Conservation (phyloP, 257 asterid genomes). For the Apocynum venetum region DNA sequence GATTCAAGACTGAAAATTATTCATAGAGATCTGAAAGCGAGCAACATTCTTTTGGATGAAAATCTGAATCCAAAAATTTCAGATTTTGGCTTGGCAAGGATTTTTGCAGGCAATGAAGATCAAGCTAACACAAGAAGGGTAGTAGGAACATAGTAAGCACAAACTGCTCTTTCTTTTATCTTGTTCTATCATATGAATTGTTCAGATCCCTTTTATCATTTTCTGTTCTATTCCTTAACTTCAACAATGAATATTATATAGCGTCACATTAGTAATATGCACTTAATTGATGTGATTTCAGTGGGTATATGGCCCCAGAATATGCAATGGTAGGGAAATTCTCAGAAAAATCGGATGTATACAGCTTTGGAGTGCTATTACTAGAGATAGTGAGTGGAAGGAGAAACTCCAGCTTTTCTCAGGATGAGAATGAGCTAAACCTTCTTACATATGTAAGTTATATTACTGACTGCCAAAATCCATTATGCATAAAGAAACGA, state of each 20-base stretch:
- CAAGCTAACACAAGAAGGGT: slow-evolving; percentile 47
- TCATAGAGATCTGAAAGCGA: slow-evolving; percentile 51
- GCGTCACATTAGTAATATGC: no score
- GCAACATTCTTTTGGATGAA: slow-evolving; percentile 46
- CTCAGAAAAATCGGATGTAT: slow-evolving; percentile 67
- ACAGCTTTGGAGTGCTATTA: slow-evolving; percentile 60
- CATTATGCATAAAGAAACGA: no score
- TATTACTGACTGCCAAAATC: no score
- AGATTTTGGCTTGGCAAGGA: slow-evolving; percentile 59
- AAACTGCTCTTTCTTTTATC: not conserved
- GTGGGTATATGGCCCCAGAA: slow-evolving; percentile 85
- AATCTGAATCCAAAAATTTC: slow-evolving; percentile 51
- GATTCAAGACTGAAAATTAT: slow-evolving; percentile 53
- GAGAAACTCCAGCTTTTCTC: slow-evolving; percentile 36
- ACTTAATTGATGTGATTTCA: slow-evolving; percentile 10
- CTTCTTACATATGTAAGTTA: slow-evolving; percentile 54
- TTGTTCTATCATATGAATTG: no score
- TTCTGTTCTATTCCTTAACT: not conserved
- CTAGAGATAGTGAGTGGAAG: slow-evolving; percentile 59
- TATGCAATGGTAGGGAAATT: slow-evolving; percentile 64
- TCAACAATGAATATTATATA: not conserved
- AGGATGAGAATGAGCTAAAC: slow-evolving; percentile 32
- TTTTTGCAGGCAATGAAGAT: slow-evolving; percentile 43
- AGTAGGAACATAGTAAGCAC: slow-evolving; percentile 60
- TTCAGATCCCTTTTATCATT: not conserved